phyloP scores from a whole-genome alignment of 192 early-diverging fungal species.

The Podila clonocystis region DNA sequence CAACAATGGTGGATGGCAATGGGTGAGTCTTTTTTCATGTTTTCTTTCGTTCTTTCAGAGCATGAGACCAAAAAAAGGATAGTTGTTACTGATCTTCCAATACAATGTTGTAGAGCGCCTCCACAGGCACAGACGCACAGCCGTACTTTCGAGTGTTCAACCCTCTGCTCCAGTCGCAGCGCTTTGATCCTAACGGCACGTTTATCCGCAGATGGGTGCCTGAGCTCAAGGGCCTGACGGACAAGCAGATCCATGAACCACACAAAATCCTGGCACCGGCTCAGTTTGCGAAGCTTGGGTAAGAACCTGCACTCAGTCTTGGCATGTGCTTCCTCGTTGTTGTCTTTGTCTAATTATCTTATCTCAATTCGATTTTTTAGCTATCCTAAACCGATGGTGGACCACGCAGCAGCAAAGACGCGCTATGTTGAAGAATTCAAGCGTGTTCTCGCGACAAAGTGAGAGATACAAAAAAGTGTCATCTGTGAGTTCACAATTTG shows the following conservation, averaged over 20 bases:
- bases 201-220: conserved; percentile 72
- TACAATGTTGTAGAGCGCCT: conserved; percentile 52
- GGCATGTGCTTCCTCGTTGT: neutral
- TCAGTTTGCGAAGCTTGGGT: conserved; percentile 57
- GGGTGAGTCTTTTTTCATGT: conserved; percentile 28
- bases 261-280: conserved; percentile 20
- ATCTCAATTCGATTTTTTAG: conserved; percentile 20
- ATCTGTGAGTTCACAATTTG: too few species aligned
- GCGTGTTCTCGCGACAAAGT: conserved; percentile 24
- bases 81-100: too few species aligned
- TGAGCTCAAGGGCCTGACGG: conserved; percentile 59
- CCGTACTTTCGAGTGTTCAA: conserved; percentile 84
- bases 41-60: neutral
- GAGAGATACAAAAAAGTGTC: too few species aligned
- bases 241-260: conserved; percentile 69
- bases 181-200: conserved; percentile 66
- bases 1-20: conserved; percentile 83
- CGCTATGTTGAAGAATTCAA: conserved; percentile 61
- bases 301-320: conserved; percentile 1
- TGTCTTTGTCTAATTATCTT: neutral
- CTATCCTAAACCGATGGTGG: conserved; percentile 73
- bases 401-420: conserved; percentile 65
- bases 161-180: conserved; percentile 52
- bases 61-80: neutral
- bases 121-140: conserved; percentile 75